Evolutionary conservation across 2,329 filamentous ascomycete species (phyloP), one percentile per base, ranked within the genome.

Genomic region (Fonsecaea monophora): DNA sequence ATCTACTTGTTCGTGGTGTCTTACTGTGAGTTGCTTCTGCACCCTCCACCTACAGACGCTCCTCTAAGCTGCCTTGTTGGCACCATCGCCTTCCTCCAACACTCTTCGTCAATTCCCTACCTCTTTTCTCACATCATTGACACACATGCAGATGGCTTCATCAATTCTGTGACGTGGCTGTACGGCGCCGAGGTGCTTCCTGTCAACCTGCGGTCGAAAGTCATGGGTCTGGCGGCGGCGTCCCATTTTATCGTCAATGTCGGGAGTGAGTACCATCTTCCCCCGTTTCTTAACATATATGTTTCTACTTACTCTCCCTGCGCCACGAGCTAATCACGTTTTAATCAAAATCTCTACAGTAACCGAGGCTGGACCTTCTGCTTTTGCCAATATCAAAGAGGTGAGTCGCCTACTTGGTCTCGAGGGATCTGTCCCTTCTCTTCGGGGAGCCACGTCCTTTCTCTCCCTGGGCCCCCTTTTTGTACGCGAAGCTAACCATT

Each of bases 181-280:
- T 92, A 92, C 10, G 90, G 83, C 60, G 85, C 84, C 76, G 92
- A 96, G 83, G 90, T 95, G 79, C 96, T 91, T 86, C 92, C 92
- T 62, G 87, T 96, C 64, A 91, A 91, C 68, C 93, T 96, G 80
- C 91, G 93, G 74, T 91, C 92, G 38, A 91, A 92, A 72, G 92
- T 92, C 82, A 92, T 96, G 68, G 92, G 87, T 72, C 85, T 96
- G 48, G 93, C 92, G 50, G 96, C 92, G 5, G 90, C 92, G 67
- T 92, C 89, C 76, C 96, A 96, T 86, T 96, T 85, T 57, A 81
- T 85, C 34, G 83, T 86, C 61, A 87, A 86, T 68, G 84, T 86
- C 37, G 82, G 77, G 4, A 74, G 78, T 81, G 61, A 63, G 68
- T 68, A 12, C 42, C 2, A 21, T 6, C 8, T 45, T 21, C 15